Evolutionary conservation across 129 eudicot species (phyloP).

Genomic region (Tagetes patula): DNA sequence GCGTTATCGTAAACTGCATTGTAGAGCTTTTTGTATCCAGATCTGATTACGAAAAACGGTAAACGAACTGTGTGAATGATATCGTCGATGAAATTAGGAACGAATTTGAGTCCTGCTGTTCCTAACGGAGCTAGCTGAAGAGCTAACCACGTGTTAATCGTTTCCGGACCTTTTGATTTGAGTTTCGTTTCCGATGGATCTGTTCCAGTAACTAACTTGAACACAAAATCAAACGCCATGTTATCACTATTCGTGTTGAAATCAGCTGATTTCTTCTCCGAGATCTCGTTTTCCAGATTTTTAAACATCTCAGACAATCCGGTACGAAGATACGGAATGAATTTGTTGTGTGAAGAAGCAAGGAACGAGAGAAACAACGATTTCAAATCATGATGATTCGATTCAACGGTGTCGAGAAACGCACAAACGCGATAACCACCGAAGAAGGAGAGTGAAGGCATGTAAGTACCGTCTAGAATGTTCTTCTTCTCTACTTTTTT

Average conservation of each 20-base stretch:
- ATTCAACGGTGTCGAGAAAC: conserved; percentile 57
- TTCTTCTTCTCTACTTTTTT: conserved; percentile 58
- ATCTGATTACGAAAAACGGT: conserved; percentile 43
- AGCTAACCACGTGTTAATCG: conserved; percentile 42
- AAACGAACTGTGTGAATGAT: conserved; percentile 47
- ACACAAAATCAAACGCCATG: conserved; percentile 59
- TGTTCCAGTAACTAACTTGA: conserved; percentile 44
- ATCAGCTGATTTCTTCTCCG: conserved; percentile 33
- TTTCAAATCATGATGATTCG: conserved; percentile 44
- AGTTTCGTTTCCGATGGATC: conserved; percentile 40
- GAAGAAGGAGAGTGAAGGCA: conserved; percentile 52
- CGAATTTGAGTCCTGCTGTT: conserved; percentile 38
- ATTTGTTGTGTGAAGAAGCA: conserved; percentile 33
- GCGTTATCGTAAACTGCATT: conserved; percentile 33
- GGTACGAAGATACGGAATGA: conserved; percentile 45
- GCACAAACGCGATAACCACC: conserved; percentile 66
- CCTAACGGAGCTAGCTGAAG: conserved; percentile 54
- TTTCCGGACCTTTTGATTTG: conserved; percentile 40
- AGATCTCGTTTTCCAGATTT: conserved; percentile 45
- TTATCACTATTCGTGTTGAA: conserved; percentile 43
- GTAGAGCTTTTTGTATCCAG: conserved; percentile 51
- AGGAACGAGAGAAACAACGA: conserved; percentile 37
- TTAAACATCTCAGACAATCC: conserved; percentile 33
- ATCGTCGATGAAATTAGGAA: conserved; percentile 53
- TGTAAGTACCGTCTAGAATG: conserved; percentile 60